Percentiles rank a stretch among this genome's conserved stretches.
These are phyloP conservation scores for Pulveroboletus ravenelii DNA, from an alignment of 768 basidiomycete genomes.

Conservation along the genomic window DNA sequence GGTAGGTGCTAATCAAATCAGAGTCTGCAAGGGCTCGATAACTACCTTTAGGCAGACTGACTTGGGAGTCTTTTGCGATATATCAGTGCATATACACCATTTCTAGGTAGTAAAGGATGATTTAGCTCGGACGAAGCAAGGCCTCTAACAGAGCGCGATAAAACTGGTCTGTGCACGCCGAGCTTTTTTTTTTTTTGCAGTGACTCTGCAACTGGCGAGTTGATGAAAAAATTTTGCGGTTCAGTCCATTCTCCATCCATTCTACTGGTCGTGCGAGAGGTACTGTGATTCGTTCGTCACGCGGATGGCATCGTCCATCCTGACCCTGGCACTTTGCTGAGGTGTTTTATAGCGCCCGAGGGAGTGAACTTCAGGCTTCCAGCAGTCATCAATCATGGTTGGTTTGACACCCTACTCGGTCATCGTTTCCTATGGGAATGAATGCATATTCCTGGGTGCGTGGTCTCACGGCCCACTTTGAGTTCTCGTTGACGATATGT, in stretches of 20 bases:
- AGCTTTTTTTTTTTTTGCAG: neutral
- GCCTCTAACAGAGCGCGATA: no score
- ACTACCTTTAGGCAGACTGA: no score
- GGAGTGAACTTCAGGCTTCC: neutral
- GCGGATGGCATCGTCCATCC: neutral
- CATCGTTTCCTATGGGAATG: slow-evolving; percentile 4
- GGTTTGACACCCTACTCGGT: neutral
- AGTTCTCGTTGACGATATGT: neutral
- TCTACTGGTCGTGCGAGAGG: neutral
- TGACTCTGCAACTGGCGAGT: neutral
- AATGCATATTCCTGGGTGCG: slow-evolving; percentile 20
- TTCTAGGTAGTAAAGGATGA: no score
- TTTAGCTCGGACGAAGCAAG: no score
- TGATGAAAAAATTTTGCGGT: no score
- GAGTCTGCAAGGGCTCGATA: no score
- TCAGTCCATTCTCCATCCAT: neutral
- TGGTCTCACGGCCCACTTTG: neutral
- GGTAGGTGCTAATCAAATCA: no score
- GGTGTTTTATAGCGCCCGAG: neutral
- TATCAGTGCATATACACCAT: no score
- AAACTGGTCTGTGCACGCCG: neutral
- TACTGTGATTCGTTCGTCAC: neutral
- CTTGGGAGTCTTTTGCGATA: no score
- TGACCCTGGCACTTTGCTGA: neutral
- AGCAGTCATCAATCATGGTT: slow-evolving; percentile 1